Percentiles rank a stretch among this genome's conserved stretches.
These are phyloP conservation scores for Cytospora piceae DNA, from an alignment of 2,329 filamentous ascomycete genomes.

Conservation along the genomic window DNA sequence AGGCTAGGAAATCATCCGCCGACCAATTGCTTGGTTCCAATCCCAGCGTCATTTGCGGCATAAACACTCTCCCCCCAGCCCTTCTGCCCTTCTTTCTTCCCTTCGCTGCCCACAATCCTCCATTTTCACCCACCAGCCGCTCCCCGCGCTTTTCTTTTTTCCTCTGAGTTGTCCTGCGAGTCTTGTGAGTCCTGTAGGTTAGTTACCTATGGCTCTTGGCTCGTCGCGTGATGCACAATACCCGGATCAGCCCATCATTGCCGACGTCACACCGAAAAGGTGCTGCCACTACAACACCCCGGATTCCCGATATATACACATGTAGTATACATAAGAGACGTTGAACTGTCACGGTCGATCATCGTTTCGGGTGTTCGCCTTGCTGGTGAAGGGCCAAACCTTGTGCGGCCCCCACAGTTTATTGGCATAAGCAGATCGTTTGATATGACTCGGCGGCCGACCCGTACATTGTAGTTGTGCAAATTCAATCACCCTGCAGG, in stretches of 20 bases:
- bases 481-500: neutral
- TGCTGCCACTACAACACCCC: slow-evolving; percentile 7
- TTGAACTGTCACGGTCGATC: neutral
- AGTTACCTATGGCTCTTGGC: too few relatives aligned
- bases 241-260: slow-evolving; percentile 11
- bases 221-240: slow-evolving; percentile 17
- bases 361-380: neutral
- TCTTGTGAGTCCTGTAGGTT: too few relatives aligned
- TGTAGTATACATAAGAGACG: neutral
- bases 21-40: neutral
- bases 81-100: neutral
- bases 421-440: too few relatives aligned
- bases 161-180: slow-evolving; percentile 11
- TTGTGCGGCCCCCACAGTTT: too few relatives aligned
- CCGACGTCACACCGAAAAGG: slow-evolving; percentile 18
- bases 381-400: neutral
- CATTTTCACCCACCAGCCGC: neutral
- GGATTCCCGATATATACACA: slow-evolving; percentile 5
- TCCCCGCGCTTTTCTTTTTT: slow-evolving; percentile 11
- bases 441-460: neutral
- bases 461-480: neutral
- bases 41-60: neutral
- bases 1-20: neutral
- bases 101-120: neutral
- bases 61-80: neutral